These are phyloP conservation scores for Primulina eburnea DNA, from an alignment of 257 asterid genomes.

Conservation along the genomic window DNA sequence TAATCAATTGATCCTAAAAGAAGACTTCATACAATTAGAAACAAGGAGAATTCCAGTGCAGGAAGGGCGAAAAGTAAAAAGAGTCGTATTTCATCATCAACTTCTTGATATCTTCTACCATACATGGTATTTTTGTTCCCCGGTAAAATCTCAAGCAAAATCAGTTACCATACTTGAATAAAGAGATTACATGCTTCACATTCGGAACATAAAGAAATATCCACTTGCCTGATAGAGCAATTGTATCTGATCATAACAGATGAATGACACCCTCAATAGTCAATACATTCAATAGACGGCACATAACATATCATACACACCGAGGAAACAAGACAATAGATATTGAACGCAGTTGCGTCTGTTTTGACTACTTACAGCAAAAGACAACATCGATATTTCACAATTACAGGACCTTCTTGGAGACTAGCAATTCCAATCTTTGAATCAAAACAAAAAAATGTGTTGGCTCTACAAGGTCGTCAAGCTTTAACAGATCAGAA, in stretches of 20 bases:
- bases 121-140: neutral
- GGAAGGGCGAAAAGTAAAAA: neutral
- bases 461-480: slow-evolving; percentile 19
- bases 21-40: too few species aligned
- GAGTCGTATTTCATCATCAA: neutral
- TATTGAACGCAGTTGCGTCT: slow-evolving; percentile 5
- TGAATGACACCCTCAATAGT: neutral
- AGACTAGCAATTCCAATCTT: too few species aligned
- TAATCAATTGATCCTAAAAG: neutral
- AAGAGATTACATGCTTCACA: neutral
- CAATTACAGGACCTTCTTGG: slow-evolving; percentile 13
- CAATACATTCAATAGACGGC: neutral
- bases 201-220: neutral
- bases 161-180: too few species aligned
- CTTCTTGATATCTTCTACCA: neutral
- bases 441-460: neutral
- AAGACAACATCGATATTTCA: slow-evolving; percentile 22
- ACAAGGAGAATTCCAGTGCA: neutral
- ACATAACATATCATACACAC: neutral
- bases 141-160: neutral
- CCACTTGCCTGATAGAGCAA: neutral
- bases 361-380: slow-evolving; percentile 17
- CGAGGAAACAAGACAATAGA: slow-evolving; percentile 13
- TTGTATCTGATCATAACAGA: neutral
- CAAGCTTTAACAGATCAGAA: slow-evolving; percentile 41